Base-by-base conservation (phyloP, 495 filamentous ascomycete genomes). In the Podospora tetraspora region DNA sequence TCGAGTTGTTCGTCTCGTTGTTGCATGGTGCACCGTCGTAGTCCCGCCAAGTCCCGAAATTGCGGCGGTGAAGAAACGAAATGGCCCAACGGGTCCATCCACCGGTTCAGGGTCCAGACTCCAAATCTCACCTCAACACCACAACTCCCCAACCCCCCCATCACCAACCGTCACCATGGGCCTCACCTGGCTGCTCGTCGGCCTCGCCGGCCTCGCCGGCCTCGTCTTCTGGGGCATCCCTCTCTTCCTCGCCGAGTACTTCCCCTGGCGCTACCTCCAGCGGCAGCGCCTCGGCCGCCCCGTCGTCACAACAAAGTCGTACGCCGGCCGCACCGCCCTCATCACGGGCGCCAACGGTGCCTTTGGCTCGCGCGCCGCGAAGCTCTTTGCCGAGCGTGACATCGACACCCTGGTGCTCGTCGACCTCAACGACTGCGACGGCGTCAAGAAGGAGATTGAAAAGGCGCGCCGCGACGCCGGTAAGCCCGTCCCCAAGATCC, bases 281-380 rank as follows among this genome's bases (percentile, higher is more conserved):
- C 69, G 69, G 0, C 72, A 74, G 68, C 65, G 63, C 23, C 25
- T 64, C 34, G 72, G 70, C 63, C 37, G 64, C 34, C 72, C 71
- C 11, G 66, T 68, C 11, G 60, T 70, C 10, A 68, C 37, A 2
- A 74, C 72, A 23, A 64, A 68, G 52, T 73, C 71, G 23, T 74
- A 72, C 71, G 58, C 61, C 30, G 72, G 72, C 62, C 43, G 71
- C 29, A 74, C 72, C 10, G 70, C 62, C 63, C 37, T 74, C 37
- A 73, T 74, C 68, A 74, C 72, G 12, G 72, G 72, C 12, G 72
- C 72, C n/a, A 74, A 74, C 60, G 72, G 72, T 58, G 72, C 72
- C 13, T 74, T 63, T 52, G 72, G 72, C n/a, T 74, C 72, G 9
- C 61, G 72, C n/a, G 70, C 72, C 11, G 70, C 72, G 52, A 73